These are phyloP conservation scores for Neonothopanus nambi DNA, from an alignment of 1,284 basidiomycete species.

Conservation along the genomic window DNA sequence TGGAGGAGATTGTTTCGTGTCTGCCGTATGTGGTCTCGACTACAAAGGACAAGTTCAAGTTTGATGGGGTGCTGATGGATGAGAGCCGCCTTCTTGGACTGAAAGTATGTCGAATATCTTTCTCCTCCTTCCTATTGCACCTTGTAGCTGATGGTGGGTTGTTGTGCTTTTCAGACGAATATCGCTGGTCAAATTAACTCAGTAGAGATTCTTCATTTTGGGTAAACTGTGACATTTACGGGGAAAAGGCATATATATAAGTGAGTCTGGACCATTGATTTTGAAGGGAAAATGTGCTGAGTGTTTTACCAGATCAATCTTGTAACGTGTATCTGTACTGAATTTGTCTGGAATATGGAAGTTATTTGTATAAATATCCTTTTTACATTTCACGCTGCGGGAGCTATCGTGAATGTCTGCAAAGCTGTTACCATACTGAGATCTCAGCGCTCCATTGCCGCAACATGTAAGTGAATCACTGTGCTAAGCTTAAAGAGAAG, in stretches of 20 bases:
- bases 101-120: not conserved
- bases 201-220: slow-evolving; percentile 13
- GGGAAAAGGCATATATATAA: not conserved
- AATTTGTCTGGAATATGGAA: too few relatives aligned
- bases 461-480: too few relatives aligned
- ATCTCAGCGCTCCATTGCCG: too few relatives aligned
- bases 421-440: too few relatives aligned
- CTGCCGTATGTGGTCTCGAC: slow-evolving; percentile 37
- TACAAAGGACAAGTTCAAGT: not conserved
- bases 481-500: too few relatives aligned
- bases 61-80: slow-evolving; percentile 11
- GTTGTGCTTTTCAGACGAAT: slow-evolving; percentile 1
- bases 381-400: too few relatives aligned
- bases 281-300: not conserved
- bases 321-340: too few relatives aligned
- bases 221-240: not conserved
- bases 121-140: not conserved
- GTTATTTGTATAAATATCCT: too few relatives aligned
- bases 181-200: slow-evolving; percentile 4
- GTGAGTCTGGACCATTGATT: not conserved
- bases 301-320: too few relatives aligned
- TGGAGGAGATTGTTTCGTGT: slow-evolving; percentile 28
- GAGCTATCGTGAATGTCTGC: too few relatives aligned
- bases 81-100: slow-evolving; percentile 4
- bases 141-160: not conserved